Percentiles rank a stretch among this genome's conserved stretches.
These are phyloP conservation scores for Neurospora tetraspora DNA, from an alignment of 495 filamentous ascomycete genomes.

Conservation along the genomic window DNA sequence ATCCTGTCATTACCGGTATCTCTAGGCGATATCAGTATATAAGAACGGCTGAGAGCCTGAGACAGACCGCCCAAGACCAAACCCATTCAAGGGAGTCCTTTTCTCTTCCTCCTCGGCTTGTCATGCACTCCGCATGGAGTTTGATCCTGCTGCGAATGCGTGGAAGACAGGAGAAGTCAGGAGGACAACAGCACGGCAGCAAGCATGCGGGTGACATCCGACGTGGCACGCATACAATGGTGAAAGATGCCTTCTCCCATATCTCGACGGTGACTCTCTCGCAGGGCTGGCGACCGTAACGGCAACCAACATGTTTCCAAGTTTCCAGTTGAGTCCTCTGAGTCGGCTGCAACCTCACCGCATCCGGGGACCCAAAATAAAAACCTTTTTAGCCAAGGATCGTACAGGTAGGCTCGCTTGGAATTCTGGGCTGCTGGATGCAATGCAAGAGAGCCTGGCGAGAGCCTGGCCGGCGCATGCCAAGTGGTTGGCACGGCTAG, in stretches of 20 bases:
- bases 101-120: not conserved
- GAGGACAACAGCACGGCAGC: not conserved
- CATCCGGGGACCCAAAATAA: not conserved
- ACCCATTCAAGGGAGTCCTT: not conserved
- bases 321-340: not conserved
- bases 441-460: not conserved
- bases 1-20: not conserved
- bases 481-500: not conserved
- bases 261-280: not conserved
- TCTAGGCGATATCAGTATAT: not conserved
- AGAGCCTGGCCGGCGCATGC: not conserved
- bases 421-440: not conserved
- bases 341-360: not conserved
- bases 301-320: not conserved
- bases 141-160: not conserved
- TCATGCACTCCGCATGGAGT: not conserved
- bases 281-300: not conserved
- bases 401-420: not conserved
- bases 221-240: not conserved
- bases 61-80: not conserved
- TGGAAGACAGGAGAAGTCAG: not conserved
- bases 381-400: not conserved
- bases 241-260: not conserved
- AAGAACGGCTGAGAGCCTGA: not conserved
- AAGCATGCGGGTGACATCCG: not conserved